Evolutionary conservation across 805 yeast genomes (phyloP).

Genomic region (Wickerhamomyces xylosicus): DNA sequence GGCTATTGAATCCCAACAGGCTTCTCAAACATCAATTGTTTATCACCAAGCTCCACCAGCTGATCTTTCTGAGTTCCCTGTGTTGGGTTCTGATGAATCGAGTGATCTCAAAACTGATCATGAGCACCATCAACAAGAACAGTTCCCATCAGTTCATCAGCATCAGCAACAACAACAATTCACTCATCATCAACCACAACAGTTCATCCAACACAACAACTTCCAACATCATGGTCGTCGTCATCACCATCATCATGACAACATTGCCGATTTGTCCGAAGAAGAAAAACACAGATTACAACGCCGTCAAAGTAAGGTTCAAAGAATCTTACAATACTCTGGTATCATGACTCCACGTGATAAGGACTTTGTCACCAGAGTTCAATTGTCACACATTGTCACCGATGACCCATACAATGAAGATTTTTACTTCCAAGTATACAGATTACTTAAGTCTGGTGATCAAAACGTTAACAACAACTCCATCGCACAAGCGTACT

Average conservation of each 20-base stretch:
- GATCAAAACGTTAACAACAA: constrained; percentile 38
- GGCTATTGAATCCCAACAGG: not conserved
- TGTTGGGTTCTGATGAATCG: constrained; percentile 38
- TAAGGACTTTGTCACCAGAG: constrained; percentile 88
- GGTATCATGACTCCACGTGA: constrained; percentile 97
- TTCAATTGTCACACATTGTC: constrained; percentile 90
- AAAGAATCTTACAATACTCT: constrained; percentile 67
- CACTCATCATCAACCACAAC: constrained; percentile 3
- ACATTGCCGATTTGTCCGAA: constrained; percentile 39
- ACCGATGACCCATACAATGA: constrained; percentile 96
- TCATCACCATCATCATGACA: constrained; percentile 20
- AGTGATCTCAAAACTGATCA: constrained; percentile 4
- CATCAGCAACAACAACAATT: constrained; percentile 7
- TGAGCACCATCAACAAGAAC: constrained; percentile 4
- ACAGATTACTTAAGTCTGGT: constrained; percentile 57
- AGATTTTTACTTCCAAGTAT: constrained; percentile 93
- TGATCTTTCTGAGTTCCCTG: constrained; percentile 42
- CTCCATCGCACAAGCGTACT: constrained; percentile 85
- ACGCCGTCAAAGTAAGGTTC: constrained; percentile 64
- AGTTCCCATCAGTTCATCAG: constrained; percentile 8
- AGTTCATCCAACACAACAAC: constrained; percentile 13
- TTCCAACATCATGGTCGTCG: constrained; percentile 19
- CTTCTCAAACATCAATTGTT: constrained; percentile 2
- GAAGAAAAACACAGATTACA: constrained; percentile 64
- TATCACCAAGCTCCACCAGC: constrained; percentile 1